Evolutionary conservation across 805 yeast species (phyloP).

Genomic region (Spathaspora girioi): DNA sequence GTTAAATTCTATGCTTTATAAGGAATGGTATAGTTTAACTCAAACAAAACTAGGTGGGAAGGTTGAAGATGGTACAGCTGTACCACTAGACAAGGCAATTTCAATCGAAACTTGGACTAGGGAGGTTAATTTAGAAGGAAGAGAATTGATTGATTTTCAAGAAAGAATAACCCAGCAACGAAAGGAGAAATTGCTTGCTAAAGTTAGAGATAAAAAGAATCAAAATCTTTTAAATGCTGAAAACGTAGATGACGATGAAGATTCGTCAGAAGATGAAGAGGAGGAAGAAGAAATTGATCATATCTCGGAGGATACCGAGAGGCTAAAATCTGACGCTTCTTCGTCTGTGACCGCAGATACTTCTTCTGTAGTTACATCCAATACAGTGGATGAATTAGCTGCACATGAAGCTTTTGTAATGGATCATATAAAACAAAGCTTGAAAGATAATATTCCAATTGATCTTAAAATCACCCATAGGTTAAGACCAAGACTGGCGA

Average conservation of each 20-base stretch:
- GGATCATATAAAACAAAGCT: conserved; percentile 33
- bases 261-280: conserved; percentile 32
- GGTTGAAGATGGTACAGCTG: conserved; percentile 60
- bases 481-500: conserved; percentile 49
- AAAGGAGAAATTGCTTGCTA: conserved; percentile 36
- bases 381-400: conserved; percentile 27
- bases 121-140: conserved; percentile 49
- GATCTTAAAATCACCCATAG: conserved; percentile 48
- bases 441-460: conserved; percentile 44
- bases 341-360: conserved; percentile 1
- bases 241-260: conserved; percentile 27
- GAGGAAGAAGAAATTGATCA: conserved; percentile 18
- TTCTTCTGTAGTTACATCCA: neutral
- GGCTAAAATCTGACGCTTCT: conserved; percentile 11
- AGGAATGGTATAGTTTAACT: conserved; percentile 50
- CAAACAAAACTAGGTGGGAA: conserved; percentile 27
- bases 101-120: conserved; percentile 36
- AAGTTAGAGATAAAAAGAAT: conserved; percentile 38
- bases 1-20: conserved; percentile 47
- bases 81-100: conserved; percentile 46
- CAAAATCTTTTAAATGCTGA: conserved; percentile 37
- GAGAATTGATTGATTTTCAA: conserved; percentile 48
- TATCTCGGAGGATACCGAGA: conserved; percentile 21
- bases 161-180: conserved; percentile 45
- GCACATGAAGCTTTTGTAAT: conserved; percentile 39